Conservation (phyloP, 2,329 filamentous ascomycete genomes). For the Xylariaceae sp. region DNA sequence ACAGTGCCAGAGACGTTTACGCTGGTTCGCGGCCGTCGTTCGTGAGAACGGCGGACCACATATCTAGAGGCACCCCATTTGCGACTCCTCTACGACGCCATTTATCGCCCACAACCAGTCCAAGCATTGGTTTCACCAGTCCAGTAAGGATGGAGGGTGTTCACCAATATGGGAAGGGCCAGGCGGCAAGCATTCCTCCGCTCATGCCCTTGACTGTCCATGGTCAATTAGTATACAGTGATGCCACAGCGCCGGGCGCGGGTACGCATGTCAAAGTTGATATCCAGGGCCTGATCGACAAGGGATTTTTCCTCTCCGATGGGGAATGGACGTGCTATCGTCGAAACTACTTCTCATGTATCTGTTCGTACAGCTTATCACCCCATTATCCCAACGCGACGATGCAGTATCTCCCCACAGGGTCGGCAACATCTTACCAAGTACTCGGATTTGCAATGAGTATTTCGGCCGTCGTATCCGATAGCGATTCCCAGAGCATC, state of each 20-base stretch:
- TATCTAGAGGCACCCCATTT: slow-evolving; percentile 51
- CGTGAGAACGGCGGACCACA: slow-evolving; percentile 45
- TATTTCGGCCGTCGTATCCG: slow-evolving; percentile 78
- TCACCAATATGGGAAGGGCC: slow-evolving; percentile 40
- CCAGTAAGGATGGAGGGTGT: slow-evolving; percentile 48
- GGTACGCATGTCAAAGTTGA: slow-evolving; percentile 59
- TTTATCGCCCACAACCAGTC: slow-evolving; percentile 50
- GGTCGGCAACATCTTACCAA: slow-evolving; percentile 54
- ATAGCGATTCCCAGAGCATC: slow-evolving; percentile 68
- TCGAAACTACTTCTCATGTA: slow-evolving; percentile 85
- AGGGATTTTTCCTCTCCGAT: slow-evolving; percentile 80
- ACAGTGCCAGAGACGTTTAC: slow-evolving; percentile 53
- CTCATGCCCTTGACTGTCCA: slow-evolving; percentile 48
- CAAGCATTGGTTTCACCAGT: slow-evolving; percentile 43
- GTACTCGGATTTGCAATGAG: slow-evolving; percentile 77
- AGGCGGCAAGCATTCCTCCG: slow-evolving; percentile 48
- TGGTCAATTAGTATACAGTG: slow-evolving; percentile 58
- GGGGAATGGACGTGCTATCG: slow-evolving; percentile 89
- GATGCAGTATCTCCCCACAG: slow-evolving; percentile 49
- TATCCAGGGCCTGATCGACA: slow-evolving; percentile 77
- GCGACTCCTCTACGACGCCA: slow-evolving; percentile 45
- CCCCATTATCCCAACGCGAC: slow-evolving; percentile 49
- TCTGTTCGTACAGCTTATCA: slow-evolving; percentile 69
- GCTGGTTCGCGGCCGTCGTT: slow-evolving; percentile 48
- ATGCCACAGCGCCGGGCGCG: slow-evolving; percentile 35